Evolutionary conservation across 225 moss, liverwort and hornwort genomes (phyloP), one percentile per base, ranked within the genome.

Genomic region (Lunularia cruciata): DNA sequence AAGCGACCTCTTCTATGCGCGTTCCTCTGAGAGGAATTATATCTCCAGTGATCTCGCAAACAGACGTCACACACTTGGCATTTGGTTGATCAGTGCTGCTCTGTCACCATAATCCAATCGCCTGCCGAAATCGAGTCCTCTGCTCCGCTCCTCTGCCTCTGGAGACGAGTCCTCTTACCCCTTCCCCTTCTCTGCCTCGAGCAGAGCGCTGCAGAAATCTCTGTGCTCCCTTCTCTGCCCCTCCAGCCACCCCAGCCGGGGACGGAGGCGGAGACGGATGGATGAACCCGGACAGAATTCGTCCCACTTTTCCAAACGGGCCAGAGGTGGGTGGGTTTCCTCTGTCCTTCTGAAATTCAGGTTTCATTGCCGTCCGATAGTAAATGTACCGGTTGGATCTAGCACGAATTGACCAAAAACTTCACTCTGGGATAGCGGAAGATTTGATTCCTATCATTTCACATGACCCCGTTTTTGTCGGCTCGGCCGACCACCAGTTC

Each of bases 21-120:
- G 19, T 58, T n/a, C 58, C 58, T 8, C 58, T 18, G 34, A 40
- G 22, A 32, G 12, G 56, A 61, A 39, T 61, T 61, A 61, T 61
- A 61, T 25, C 61, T 61, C 61, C 61, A 61, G 40, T 61, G 61
- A 61, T 61, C 61, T 61, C 40, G 61, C 61, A 61, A 26, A 61
- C 61, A 61, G 61, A 25, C 12, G 39, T 61, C 5, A 61, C 38
- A 40, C 61, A 61, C 61, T 61, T 40, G 61, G 61, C 40, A 37
- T 61, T 61, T 8, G 22, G 10, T 12, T 14, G 61, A 40, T 61
- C 39, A 61, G 25, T 61, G 61, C 25, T 38, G 8, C 6, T 25
- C 61, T 37, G 25, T 3, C 61, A 61, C 61, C 25, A 10, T 26
- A 13, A 23, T 40, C 12, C 39, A 42, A 25, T 61, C 42, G n/a